phyloP scores from a whole-genome alignment of 208 protist species.

The Naegleria lovaniensis region DNA sequence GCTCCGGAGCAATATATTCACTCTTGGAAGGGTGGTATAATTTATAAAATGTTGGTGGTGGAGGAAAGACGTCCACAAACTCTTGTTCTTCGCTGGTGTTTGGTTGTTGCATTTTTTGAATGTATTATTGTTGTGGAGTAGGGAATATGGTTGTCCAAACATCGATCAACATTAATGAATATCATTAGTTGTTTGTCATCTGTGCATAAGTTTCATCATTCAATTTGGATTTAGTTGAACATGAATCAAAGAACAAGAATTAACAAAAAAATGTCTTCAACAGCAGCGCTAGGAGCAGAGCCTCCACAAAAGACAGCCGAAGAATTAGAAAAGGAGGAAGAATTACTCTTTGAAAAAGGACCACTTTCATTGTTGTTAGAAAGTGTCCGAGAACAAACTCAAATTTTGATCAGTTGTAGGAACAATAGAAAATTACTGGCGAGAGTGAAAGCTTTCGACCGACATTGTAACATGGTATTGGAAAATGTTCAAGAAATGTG shows the following conservation, averaged over 20 bases:
- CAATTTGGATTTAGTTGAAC: too few relatives aligned
- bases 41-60: not conserved
- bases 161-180: too few relatives aligned
- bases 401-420: constrained; percentile 95
- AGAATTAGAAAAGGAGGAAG: constrained; percentile 39
- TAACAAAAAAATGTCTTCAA: not conserved
- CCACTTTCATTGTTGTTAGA: constrained; percentile 76
- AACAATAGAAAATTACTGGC: constrained; percentile 98
- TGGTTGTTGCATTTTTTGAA: not conserved
- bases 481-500: constrained; percentile 95
- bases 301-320: not conserved
- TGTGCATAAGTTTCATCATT: too few relatives aligned
- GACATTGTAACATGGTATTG: constrained; percentile 99
- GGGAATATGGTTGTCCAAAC: too few relatives aligned
- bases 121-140: too few relatives aligned
- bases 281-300: not conserved
- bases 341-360: constrained; percentile 66
- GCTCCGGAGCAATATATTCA: not conserved
- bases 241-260: not conserved
- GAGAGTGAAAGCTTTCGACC: constrained; percentile 97
- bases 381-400: constrained; percentile 65
- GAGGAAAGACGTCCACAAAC: not conserved
- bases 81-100: not conserved
- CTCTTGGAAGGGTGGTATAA: not conserved
- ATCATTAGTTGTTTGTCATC: too few relatives aligned